Evolutionary conservation across 1,139 yeast species (phyloP), one percentile per base, ranked within the genome.

Genomic region (Debaryomycetaceae sp.): DNA sequence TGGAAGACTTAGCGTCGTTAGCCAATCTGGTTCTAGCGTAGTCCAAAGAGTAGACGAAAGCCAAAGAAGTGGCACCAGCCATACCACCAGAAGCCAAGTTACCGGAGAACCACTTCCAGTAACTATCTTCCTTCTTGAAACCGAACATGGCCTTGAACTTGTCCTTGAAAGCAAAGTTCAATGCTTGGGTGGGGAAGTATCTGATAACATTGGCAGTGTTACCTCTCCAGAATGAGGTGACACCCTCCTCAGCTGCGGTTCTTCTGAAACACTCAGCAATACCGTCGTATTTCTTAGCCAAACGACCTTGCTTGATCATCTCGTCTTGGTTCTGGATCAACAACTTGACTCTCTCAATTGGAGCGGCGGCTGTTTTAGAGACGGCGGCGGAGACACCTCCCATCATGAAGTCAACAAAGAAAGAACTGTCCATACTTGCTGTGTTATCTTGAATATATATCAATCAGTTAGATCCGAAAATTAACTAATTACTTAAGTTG

Each of bases 341-440:
- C 62, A 74, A 68, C 68, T 74, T 74, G 59, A 74, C 78, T 72
- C 79, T 72, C 67, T 74, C 79, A 63, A 74, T 73, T 69, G 79
- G 79, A 58, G 79, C 78, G 57, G 78, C 78, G 45, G 78, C 78
- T 53, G 79, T 74, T 70, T 74, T 74, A 54, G 78, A 72, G 68
- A 74, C 76, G 63, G 79, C 79, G 68, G 79, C 79, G 72, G 79
- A 74, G 55, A 74, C 76, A 74, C 79, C 79, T 66, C 79, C 79
- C 78, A 73, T 71, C 72, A 74, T 52, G 66, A 74, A 74, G 59
- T 74, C 77, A 60, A 62, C 50, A 53, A 65, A 50, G 61, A 66
- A 66, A 45, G 56, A 51, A 46, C 56, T 52, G 53, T 65, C 68
- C 67, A 63, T 63, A 49, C 52, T 60, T 24, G 17, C 35, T 42